Base-by-base conservation (phyloP, 345 rosid species). In the Cochlearia excelsa region DNA sequence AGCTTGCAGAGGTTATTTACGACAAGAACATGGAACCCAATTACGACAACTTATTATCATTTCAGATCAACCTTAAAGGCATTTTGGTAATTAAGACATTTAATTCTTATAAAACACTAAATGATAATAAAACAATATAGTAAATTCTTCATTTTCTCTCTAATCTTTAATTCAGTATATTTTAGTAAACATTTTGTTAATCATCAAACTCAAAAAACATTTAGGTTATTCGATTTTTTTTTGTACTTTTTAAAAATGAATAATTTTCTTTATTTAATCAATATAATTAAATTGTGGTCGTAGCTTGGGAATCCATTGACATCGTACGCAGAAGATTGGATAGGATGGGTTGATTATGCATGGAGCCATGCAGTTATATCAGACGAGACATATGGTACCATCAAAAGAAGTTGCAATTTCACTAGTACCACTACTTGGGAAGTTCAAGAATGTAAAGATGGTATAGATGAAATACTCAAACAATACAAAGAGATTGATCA, bases 291-390 rank as follows among this genome's bases (percentile, higher is more conserved):
- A 33, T 33, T 33, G 3, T 5, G 35, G 4, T 3, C 4, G 3
- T 67, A 94, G 99, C 87, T 94, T 4, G 97, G 99, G 23, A 94
- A 94, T 78, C 97, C 99, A 1, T 97, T 85, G 52, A 94, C 95
- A 3, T 95, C 92, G 74, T 85, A 83, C 60, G 89, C 89, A 64
- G 87, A 85, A 10, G 97, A 94, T 63, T 90, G 89, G 83, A 78
- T 89, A 58, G 99, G 99, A 31, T 90, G 97, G 23, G 99, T 90
- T 64, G 85, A 84, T 26, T 94, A 85, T 30, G 92, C 97, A 93
- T 94, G 99, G 99, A 94, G 99, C 67, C 99, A 94, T 48, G 99
- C 99, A 0, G 92, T 87, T 75, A 90, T 94, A 57, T 94, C 99
- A 0, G 99, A 94, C 40, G 78, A 62, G 75, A 94, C 97, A 2